phyloP scores from a whole-genome alignment of 306 rosid genomes.

The Ormosia emarginata region DNA sequence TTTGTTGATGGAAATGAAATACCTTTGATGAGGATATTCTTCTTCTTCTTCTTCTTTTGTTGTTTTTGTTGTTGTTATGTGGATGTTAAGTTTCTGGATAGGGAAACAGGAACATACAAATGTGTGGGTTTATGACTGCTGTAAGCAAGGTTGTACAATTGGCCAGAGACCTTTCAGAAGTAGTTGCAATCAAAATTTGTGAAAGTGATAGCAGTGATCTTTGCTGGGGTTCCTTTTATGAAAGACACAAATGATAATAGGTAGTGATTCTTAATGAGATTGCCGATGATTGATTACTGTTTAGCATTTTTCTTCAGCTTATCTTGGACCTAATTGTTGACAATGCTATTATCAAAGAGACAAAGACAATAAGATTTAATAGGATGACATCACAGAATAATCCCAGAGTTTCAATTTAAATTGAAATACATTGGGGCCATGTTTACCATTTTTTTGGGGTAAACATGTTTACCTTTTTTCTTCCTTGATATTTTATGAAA shows the following conservation, averaged over 20 bases:
- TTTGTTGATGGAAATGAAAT: neutral
- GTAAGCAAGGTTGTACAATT: neutral
- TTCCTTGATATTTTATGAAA: neutral
- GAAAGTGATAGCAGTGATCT: neutral
- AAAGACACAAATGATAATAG: neutral
- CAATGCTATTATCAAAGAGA: neutral
- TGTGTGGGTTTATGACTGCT: neutral
- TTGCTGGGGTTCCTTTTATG: neutral
- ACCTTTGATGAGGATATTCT: neutral
- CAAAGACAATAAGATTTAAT: neutral
- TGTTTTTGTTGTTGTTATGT: neutral
- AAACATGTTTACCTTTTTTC: neutral
- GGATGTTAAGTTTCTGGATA: neutral
- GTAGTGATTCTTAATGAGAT: neutral
- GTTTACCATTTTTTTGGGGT: neutral
- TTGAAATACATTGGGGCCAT: neutral
- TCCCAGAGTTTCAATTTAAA: neutral
- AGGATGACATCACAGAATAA: neutral
- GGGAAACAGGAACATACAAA: neutral
- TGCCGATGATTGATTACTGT: neutral
- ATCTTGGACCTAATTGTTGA: conserved; percentile 3
- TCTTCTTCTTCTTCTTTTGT: neutral
- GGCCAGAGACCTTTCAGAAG: neutral
- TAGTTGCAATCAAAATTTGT: neutral
- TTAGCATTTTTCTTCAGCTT: neutral